A percentile compares a stretch with the other conserved stretches of the same genome.
phyloP scores from a whole-genome alignment of 345 rosid species.

The Moringa oleifera region DNA sequence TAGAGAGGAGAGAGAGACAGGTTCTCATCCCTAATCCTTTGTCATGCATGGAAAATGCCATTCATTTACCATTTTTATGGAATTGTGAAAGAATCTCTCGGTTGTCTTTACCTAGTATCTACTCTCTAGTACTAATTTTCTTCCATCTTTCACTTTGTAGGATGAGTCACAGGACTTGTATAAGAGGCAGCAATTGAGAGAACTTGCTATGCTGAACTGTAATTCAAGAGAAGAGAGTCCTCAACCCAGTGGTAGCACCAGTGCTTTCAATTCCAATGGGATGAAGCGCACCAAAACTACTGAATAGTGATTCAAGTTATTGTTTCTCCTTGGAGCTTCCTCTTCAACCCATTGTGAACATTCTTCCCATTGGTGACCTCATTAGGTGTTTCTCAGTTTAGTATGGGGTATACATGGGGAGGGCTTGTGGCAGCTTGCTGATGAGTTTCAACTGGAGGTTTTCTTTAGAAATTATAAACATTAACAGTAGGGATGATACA shows the following conservation, averaged over 20 bases:
- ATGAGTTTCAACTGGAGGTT: background rate
- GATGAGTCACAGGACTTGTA: slow-evolving; percentile 72
- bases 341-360: too few relatives aligned
- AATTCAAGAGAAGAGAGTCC: slow-evolving; percentile 78
- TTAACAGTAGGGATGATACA: background rate
- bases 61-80: too few relatives aligned
- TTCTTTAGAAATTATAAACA: too few relatives aligned
- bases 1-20: too few relatives aligned
- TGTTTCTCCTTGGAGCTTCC: too few relatives aligned
- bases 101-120: background rate
- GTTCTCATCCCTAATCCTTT: too few relatives aligned
- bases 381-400: background rate
- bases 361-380: background rate
- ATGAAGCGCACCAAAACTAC: slow-evolving; percentile 81
- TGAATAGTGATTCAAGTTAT: background rate
- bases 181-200: slow-evolving; percentile 81
- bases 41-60: too few relatives aligned
- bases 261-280: slow-evolving; percentile 75
- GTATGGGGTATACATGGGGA: background rate
- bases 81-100: too few relatives aligned
- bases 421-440: background rate
- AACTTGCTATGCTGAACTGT: slow-evolving; percentile 67
- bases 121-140: too few relatives aligned
- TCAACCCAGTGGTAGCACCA: slow-evolving; percentile 67
- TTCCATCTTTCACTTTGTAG: slow-evolving; percentile 27